Evolutionary conservation across 768 basidiomycete genomes (phyloP), one percentile per base, ranked within the genome.

Genomic region (Coprinopsis strossmayeri): DNA sequence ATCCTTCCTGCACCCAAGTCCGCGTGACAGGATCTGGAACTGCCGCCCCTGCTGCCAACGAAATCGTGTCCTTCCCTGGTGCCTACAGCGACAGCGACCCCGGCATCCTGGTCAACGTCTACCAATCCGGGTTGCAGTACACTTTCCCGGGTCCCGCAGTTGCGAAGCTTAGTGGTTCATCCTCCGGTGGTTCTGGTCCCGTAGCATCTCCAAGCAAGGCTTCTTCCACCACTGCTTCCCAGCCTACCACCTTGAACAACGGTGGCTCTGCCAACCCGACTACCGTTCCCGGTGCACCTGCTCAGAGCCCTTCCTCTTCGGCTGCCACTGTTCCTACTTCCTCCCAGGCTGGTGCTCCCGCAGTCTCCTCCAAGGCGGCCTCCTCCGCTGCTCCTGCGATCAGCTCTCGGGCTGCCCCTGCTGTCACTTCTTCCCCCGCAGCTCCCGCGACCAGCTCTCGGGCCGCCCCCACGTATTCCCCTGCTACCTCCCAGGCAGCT

Each of bases 51-150:
- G 57, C 60, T 0, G 20, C 63, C 3, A 64, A 58, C 51, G 77
- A 82, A 42, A 77, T 80, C 27, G 85, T 85, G 34, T 69, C 65
- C 28, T 70, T 90, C 50, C 88, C 88, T 1, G 87, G 87, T 20
- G 87, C 77, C 15, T 91, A 91, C 67, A 73, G 60, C 21, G 81
- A 84, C 59, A 70, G 57, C 28, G 85, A 89, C 55, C 79, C 86
- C 2, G 87, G 87, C 39, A 83, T 90, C 61, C 77, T 78, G 50
- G 78, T 72, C 52, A 59, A 65, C 34, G 59, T 69, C n/a, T 75
- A 63, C 57, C 53, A 69, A 53, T 5, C 55, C 20, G 53, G 50
- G 7, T 58, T 56, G 13, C 28, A 51, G 2, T 73, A 79, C 57
- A 41, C 51, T 15, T 81, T 78, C 60, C 79, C 80, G 3, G 80